A percentile compares a stretch with the other conserved stretches of the same genome.
phyloP scores from a whole-genome alignment of 148 eudicot genomes.

The Rhododendron simsii region DNA sequence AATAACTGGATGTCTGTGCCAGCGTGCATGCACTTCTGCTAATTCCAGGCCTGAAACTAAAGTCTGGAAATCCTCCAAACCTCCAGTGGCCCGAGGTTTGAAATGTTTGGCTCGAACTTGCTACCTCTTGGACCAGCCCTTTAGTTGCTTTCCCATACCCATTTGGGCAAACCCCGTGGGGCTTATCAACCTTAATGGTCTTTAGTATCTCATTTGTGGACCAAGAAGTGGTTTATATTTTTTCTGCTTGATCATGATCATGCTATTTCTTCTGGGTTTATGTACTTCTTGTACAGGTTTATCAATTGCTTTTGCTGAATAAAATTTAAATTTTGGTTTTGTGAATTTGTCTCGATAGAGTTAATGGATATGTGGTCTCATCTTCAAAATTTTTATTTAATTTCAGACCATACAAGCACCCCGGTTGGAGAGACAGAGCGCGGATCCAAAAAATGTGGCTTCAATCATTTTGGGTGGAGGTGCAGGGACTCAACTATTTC shows the following conservation, averaged over 20 bases:
- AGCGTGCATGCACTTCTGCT: too few species aligned
- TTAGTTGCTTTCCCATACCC: too few species aligned
- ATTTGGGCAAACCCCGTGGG: background rate
- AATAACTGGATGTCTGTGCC: too few species aligned
- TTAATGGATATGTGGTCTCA: background rate
- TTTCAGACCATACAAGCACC: constrained; percentile 48
- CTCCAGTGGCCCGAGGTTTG: too few species aligned
- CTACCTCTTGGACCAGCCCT: too few species aligned
- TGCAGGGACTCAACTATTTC: constrained; percentile 79
- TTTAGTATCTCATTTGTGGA: background rate
- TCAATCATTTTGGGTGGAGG: constrained; percentile 91
- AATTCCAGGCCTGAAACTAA: too few species aligned
- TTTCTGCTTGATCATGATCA: background rate
- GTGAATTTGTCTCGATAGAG: background rate
- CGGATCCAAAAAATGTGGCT: constrained; percentile 68
- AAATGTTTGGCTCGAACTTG: too few species aligned
- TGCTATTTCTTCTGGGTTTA: background rate
- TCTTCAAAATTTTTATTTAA: background rate
- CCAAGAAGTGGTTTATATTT: background rate
- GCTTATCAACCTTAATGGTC: background rate
- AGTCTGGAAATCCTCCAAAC: too few species aligned
- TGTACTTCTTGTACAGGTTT: background rate
- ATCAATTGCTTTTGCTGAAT: background rate
- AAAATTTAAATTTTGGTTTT: background rate
- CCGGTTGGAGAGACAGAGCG: constrained; percentile 41